Evolutionary conservation across 1,139 yeast genomes (phyloP).

Genomic region (Suzukiozyma palmioleophila): DNA sequence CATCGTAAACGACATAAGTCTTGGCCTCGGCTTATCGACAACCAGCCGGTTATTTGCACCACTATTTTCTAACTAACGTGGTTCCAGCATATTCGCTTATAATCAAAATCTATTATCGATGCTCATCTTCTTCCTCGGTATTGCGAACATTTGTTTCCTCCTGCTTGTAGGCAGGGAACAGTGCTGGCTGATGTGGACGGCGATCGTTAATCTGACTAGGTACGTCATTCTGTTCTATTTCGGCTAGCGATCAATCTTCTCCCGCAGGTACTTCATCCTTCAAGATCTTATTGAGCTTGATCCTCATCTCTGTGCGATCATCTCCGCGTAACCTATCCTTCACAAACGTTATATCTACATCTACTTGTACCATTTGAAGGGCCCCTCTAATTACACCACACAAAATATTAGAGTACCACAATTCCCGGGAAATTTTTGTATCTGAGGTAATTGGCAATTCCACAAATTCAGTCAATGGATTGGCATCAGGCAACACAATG

Average conservation of each 20-base stretch:
- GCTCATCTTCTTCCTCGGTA: no score
- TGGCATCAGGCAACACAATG: constrained; percentile 63
- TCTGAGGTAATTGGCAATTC: constrained; percentile 71
- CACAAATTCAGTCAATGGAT: constrained; percentile 92
- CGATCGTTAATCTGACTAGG: no score
- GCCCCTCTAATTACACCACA: constrained; percentile 93
- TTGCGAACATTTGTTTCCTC: no score
- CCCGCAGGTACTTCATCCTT: constrained; percentile 98
- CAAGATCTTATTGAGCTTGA: constrained; percentile 65
- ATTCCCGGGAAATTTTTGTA: constrained; percentile 60
- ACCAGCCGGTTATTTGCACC: no score
- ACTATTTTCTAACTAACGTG: no score
- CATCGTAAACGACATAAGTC: no score
- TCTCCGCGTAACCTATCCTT: constrained; percentile 84
- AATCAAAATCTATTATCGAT: no score
- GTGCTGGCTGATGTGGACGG: no score
- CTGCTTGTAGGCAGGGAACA: no score
- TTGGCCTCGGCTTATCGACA: no score
- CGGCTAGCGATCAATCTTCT: constrained; percentile 53
- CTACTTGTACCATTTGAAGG: constrained; percentile 92
- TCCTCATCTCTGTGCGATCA: constrained; percentile 70
- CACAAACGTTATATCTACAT: constrained; percentile 77
- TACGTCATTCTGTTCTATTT: no score
- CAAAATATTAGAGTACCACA: constrained; percentile 89
- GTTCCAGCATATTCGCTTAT: no score